These are phyloP conservation scores for Penicillium crustosum DNA, from an alignment of 2,329 filamentous ascomycete genomes.

Conservation along the genomic window DNA sequence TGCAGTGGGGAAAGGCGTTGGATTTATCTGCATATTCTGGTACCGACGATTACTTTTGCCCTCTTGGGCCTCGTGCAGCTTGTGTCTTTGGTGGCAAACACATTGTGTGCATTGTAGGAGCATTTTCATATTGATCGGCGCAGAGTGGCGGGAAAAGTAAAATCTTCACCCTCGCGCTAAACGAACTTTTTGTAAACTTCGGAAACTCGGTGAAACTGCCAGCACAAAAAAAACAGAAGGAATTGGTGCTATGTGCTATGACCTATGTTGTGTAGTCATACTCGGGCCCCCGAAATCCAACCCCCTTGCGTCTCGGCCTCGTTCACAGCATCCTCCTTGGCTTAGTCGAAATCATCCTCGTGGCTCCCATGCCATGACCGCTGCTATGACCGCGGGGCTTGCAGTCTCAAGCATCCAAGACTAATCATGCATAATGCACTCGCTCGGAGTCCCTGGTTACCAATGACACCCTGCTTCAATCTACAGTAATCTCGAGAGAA, in stretches of 20 bases:
- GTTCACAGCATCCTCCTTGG: not conserved
- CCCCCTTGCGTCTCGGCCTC: constrained; percentile 17
- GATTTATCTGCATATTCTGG: constrained; percentile 13
- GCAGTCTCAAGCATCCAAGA: not conserved
- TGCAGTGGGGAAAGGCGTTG: constrained; percentile 38
- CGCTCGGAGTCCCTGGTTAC: constrained; percentile 6
- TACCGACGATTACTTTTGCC: constrained; percentile 18
- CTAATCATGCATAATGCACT: constrained; percentile 8
- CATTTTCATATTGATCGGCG: constrained; percentile 1
- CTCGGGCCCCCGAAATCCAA: constrained; percentile 1
- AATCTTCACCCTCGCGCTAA: not conserved
- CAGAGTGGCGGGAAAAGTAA: not conserved
- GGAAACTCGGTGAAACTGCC: not conserved
- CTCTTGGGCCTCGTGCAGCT: constrained; percentile 24
- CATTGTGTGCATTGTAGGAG: not conserved
- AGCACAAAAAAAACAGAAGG: not conserved
- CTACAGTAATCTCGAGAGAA: not conserved
- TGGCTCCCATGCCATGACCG: constrained; percentile 15
- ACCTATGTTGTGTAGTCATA: constrained; percentile 4
- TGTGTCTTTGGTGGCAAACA: constrained; percentile 4
- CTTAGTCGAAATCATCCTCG: constrained; percentile 6
- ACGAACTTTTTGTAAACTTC: not conserved
- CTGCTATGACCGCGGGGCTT: constrained; percentile 11
- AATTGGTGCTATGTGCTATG: constrained; percentile 7
- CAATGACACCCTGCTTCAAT: not conserved